Conservation (phyloP, 768 basidiomycete genomes). For the Lactarius hatsudake region DNA sequence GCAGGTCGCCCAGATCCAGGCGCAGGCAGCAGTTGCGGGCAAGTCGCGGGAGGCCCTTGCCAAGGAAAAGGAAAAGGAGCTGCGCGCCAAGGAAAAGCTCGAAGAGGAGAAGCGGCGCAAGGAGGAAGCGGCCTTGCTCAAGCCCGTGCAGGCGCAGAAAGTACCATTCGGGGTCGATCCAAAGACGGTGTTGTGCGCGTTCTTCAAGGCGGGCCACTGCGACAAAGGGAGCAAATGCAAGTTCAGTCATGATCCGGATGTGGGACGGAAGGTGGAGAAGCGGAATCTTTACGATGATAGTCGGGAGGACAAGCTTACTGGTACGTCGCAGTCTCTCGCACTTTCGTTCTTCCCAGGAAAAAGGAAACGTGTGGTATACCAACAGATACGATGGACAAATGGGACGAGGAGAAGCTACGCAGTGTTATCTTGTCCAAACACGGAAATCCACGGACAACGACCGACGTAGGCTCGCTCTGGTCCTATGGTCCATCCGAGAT, state of each 20-base stretch:
- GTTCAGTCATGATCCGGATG: constrained; percentile 91
- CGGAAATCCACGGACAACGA: constrained; percentile 88
- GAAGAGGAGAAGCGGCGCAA: constrained; percentile 83
- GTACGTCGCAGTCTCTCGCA: constrained; percentile 41
- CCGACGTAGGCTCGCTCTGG: constrained; percentile 60
- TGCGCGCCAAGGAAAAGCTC: constrained; percentile 68
- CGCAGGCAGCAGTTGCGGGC: constrained; percentile 68
- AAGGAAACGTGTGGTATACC: background rate
- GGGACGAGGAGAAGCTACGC: constrained; percentile 93
- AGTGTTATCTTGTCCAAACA: constrained; percentile 84
- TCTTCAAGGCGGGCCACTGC: constrained; percentile 88
- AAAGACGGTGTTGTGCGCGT: constrained; percentile 89
- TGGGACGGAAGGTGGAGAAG: constrained; percentile 92
- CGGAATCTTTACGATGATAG: constrained; percentile 90
- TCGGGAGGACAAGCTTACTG: constrained; percentile 74
- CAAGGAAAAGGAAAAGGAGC: constrained; percentile 82
- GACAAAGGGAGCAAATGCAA: constrained; percentile 96
- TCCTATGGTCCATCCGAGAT: constrained; percentile 6
- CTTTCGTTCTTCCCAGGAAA: background rate
- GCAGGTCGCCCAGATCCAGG: constrained; percentile 75
- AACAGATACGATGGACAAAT: constrained; percentile 93
- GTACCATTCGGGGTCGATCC: constrained; percentile 96
- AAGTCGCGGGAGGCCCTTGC: constrained; percentile 78
- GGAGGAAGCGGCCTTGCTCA: constrained; percentile 81
- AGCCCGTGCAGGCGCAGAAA: constrained; percentile 78